Percentiles rank a stretch among this genome's conserved stretches.
phyloP scores from a whole-genome alignment of 2,329 filamentous ascomycete genomes.

The Rutstroemia sp. region DNA sequence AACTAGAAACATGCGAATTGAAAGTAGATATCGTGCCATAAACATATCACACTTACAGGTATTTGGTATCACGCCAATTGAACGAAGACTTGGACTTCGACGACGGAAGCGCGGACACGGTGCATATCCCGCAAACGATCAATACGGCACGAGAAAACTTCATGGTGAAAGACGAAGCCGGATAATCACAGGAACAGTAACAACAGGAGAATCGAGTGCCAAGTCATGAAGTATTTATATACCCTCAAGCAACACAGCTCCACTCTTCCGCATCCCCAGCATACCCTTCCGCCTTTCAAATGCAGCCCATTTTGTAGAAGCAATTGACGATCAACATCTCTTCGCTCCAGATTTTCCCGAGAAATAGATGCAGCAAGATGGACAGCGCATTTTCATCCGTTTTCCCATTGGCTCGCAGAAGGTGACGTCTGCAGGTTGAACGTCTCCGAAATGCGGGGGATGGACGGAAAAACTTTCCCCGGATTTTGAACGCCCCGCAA shows the following conservation, averaged over 20 bases:
- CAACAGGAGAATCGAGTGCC: neutral
- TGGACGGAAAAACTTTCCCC: neutral
- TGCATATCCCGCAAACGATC: neutral
- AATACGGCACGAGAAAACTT: neutral
- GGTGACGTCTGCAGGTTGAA: too few relatives aligned
- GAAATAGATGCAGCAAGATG: neutral
- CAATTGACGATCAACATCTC: neutral
- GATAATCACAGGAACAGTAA: neutral
- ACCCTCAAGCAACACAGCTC: neutral
- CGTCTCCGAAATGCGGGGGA: neutral
- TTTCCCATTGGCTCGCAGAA: too few relatives aligned
- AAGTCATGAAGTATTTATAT: neutral
- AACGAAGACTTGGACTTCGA: neutral
- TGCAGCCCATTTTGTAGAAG: neutral
- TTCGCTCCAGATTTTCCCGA: neutral
- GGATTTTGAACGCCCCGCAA: neutral
- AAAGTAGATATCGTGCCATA: neutral
- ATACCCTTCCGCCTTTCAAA: neutral
- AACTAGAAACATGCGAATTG: too few relatives aligned
- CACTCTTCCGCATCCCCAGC: neutral
- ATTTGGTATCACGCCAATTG: constrained; percentile 2
- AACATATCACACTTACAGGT: neutral
- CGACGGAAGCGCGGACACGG: neutral
- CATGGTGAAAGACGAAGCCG: neutral
- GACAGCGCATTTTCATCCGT: neutral